Base-by-base conservation (phyloP, 1,284 basidiomycete species). In the Pseudozyma sp. region DNA sequence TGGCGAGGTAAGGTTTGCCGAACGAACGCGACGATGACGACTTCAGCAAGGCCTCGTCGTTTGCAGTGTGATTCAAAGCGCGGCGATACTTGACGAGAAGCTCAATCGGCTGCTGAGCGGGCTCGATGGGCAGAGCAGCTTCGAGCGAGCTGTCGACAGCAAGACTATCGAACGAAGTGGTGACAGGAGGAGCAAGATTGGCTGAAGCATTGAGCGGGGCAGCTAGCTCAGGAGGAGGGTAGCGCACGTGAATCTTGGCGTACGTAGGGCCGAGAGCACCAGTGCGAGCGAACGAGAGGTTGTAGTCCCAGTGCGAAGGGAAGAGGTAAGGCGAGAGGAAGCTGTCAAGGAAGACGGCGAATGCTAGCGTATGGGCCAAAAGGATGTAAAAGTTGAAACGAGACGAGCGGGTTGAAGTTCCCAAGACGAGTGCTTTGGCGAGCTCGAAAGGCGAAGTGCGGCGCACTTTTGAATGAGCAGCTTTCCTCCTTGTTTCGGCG, bases 321-420 rank as follows among this genome's bases (percentile, higher is more conserved):
- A 82, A 85, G 44, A 83, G 62, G 63, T 81, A 81, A 13, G 83
- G 83, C 36, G 78, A 79, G 39, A 76, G 57, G 64, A 80, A 79
- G 53, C 75, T 69, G 70, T 85, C 83, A 47, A 84, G 62, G 55
- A 82, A 80, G 43, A 83, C 50, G 35, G 72, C 63, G 18, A 84
- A 65, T 31, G 77, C 59, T 14, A 83, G 64, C 5, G 78, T 77
- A 58, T 85, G 82, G 6, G 70, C 58, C 11, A 59, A 45, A 9
- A 83, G 56, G 45, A 68, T 31, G 59, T 77, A 70, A 7, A 75
- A 59, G 60, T 81, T 82, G 65, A 76, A 34, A 25, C 72, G 57
- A 4, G 70, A 70, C 8, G 76, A 74, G 3, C 64, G 61, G 25
- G 76, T 81, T 31, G 82, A 82, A 39, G 70, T 53, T 21, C 82